Evolutionary conservation across 768 basidiomycete genomes (phyloP).

Genomic region (Tylopilus balloui): DNA sequence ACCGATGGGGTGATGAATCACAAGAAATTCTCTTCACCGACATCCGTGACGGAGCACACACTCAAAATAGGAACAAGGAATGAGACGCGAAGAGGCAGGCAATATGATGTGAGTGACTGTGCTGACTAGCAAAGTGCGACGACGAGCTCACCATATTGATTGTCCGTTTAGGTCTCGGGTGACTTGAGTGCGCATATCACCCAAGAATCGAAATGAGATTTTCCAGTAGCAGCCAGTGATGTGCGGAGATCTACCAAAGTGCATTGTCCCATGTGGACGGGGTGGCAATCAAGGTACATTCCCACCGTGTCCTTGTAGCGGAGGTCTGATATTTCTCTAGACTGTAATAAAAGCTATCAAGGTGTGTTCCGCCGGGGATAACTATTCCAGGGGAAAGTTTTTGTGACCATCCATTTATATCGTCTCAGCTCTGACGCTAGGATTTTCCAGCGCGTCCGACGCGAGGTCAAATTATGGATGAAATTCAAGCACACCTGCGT

Average conservation of each 20-base stretch:
- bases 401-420: background rate
- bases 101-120: too few relatives aligned
- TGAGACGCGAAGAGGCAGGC: slow-evolving; percentile 19
- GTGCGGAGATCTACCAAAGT: background rate
- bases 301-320: background rate
- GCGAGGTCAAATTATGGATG: slow-evolving; percentile 5
- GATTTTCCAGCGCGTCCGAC: background rate
- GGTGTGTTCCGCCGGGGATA: background rate
- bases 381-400: background rate
- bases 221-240: background rate
- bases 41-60: slow-evolving; percentile 13
- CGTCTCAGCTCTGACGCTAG: background rate
- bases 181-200: background rate
- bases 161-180: too few relatives aligned
- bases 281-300: background rate
- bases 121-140: too few relatives aligned
- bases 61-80: slow-evolving; percentile 11
- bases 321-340: background rate
- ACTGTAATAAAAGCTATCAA: slow-evolving; percentile 5
- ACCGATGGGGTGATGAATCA: slow-evolving; percentile 23
- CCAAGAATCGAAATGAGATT: background rate
- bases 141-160: too few relatives aligned
- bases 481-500: slow-evolving; percentile 3
- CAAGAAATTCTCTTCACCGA: slow-evolving; percentile 24
- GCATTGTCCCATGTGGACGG: background rate